Evolutionary conservation across 306 rosid species (phyloP).

Genomic region (Prunus davidiana): DNA sequence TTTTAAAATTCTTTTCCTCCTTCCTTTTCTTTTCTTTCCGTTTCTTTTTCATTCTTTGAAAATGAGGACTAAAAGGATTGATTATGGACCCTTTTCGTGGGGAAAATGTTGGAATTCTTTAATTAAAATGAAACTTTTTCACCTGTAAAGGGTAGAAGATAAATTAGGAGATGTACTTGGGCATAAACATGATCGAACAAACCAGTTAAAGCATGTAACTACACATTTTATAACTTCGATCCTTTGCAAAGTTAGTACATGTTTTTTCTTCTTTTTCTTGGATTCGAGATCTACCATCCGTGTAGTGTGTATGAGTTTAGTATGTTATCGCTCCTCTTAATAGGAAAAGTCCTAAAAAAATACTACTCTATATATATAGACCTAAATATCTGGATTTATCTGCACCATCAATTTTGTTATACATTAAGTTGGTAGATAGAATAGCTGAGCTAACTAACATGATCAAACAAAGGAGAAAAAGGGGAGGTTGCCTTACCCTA

Average conservation of each 20-base stretch:
- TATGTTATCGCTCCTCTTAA: too few relatives aligned
- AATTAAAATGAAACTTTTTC: slow-evolving; percentile 21
- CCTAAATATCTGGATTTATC: too few relatives aligned
- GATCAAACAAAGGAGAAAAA: too few relatives aligned
- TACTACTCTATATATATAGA: too few relatives aligned
- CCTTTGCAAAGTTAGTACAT: neutral
- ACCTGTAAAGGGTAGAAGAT: slow-evolving; percentile 29
- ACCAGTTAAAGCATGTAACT: neutral
- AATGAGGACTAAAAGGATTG: slow-evolving; percentile 34
- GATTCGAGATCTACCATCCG: fast-evolving
- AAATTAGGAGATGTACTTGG: slow-evolving; percentile 32
- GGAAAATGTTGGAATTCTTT: slow-evolving; percentile 5
- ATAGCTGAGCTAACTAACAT: too few relatives aligned
- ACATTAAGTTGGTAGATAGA: too few relatives aligned
- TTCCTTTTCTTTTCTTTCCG: slow-evolving; percentile 23
- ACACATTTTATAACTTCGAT: too few relatives aligned
- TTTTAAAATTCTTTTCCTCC: slow-evolving; percentile 20
- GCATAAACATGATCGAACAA: slow-evolving; percentile 22
- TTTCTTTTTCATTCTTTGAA: slow-evolving; percentile 31
- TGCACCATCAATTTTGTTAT: too few relatives aligned
- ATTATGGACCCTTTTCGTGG: slow-evolving; percentile 37
- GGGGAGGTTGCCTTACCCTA: too few relatives aligned
- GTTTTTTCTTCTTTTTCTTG: neutral
- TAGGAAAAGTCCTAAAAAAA: fast-evolving
- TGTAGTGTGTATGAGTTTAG: too few relatives aligned